These are phyloP conservation scores for Gamsiella multidivaricata DNA, from an alignment of 192 early-diverging fungal species.

Conservation along the genomic window DNA sequence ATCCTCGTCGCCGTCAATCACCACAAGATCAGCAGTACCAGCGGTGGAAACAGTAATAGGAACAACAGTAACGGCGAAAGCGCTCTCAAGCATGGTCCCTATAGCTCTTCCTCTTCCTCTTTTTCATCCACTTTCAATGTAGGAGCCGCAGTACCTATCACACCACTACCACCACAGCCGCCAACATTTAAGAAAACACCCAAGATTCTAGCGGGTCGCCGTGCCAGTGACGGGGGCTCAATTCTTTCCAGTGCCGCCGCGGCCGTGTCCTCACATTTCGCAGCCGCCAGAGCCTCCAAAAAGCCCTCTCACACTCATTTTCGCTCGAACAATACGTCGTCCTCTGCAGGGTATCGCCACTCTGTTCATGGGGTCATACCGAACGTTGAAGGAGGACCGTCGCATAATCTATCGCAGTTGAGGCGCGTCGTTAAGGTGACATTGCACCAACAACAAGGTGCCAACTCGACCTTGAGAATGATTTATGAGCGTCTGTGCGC, in stretches of 20 bases:
- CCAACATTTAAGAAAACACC: not conserved
- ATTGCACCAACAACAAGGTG: slow-evolving; percentile 45
- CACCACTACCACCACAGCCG: not conserved
- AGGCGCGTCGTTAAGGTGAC: slow-evolving; percentile 34
- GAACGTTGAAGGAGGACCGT: not conserved
- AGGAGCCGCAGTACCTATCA: not conserved
- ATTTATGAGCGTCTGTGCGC: slow-evolving; percentile 31
- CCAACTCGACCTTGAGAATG: slow-evolving; percentile 45
- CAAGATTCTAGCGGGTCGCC: slow-evolving; percentile 11
- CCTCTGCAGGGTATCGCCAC: slow-evolving; percentile 9
- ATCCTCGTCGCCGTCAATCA: slow-evolving; percentile 17
- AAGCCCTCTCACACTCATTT: not conserved
- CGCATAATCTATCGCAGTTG: slow-evolving; percentile 2
- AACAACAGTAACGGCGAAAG: slow-evolving; percentile 1
- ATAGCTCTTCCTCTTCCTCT: slow-evolving; percentile 4
- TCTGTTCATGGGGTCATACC: slow-evolving; percentile 17
- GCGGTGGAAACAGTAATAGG: not conserved
- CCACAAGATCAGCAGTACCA: slow-evolving; percentile 6
- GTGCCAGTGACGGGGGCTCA: slow-evolving; percentile 43
- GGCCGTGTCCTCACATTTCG: slow-evolving; percentile 26
- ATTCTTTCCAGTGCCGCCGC: slow-evolving; percentile 45
- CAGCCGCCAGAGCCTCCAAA: slow-evolving; percentile 1
- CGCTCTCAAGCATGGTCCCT: not conserved
- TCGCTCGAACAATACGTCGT: not conserved
- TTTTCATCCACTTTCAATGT: slow-evolving; percentile 14